Evolutionary conservation across 176 grass and related monocot genomes (phyloP), one percentile per base, ranked within the genome.

Genomic region (Zea luxurians): DNA sequence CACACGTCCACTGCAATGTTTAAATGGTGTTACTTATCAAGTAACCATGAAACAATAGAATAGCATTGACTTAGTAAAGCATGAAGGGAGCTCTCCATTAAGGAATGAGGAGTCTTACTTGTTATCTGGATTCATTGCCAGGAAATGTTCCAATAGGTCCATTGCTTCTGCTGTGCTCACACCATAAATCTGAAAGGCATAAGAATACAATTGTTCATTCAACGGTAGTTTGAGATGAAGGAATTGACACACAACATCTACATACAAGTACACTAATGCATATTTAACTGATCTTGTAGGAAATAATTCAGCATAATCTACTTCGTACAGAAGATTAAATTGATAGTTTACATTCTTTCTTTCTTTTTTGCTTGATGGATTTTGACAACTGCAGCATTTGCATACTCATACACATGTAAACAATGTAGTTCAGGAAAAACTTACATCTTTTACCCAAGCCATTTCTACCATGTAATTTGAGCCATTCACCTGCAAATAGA

Each of bases 401-500:
- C 18, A 50, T 70, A 48, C 13, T 12, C 21, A 48, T 11, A 52
- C 34, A 78, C 5, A 78, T 54, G 47, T 37, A 61, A 62, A 67
- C 5, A 66, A 4, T 80, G 9, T 21, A 66, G 69, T 16, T 59
- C 10, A 77, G 58, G 63, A 74, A 74, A 78, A n/a, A 91, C 96
- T 87, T 88, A 93, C 96, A 61, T 85, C 38, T 89, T 99, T 93
- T 75, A 84, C 86, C 92, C 83, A 93, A 65, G 81, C 90, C 96
- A 99, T 99, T 90, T 99, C 92, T 47, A 99, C 90, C 90, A 87
- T 96, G 61, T 96, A 99, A 70, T 85, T 93, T 70, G 92, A 91
- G 57, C 85, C 88, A 64, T 88, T 88, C 52, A 6, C 78, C 88
- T 93, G 85, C 78, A 86, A 84, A 77, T 10, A 13, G 17, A 75